These are phyloP conservation scores for Gnomoniopsis smithogilvyi DNA, from an alignment of 2,329 filamentous ascomycete species.

Conservation along the genomic window DNA sequence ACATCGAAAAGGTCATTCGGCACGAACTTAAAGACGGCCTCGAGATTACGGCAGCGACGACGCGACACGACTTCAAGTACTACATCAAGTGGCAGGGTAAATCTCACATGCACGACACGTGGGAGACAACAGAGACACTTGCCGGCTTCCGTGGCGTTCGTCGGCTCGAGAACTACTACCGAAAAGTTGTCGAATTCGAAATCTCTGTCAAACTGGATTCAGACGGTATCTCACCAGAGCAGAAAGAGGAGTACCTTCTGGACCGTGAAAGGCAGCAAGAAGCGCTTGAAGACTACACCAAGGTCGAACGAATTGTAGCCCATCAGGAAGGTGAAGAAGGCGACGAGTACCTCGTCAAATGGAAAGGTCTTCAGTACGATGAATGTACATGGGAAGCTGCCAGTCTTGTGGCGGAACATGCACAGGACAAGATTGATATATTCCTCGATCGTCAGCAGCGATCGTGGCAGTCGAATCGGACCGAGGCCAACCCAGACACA, in stretches of 20 bases:
- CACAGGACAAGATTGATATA: slow-evolving; percentile 87
- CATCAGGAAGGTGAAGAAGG: slow-evolving; percentile 75
- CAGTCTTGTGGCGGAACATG: slow-evolving; percentile 69
- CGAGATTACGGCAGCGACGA: slow-evolving; percentile 54
- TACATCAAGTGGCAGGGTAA: slow-evolving; percentile 96
- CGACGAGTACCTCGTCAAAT: slow-evolving; percentile 91
- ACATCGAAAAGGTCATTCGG: slow-evolving; percentile 87
- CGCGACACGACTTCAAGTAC: slow-evolving; percentile 78
- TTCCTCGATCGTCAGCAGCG: slow-evolving; percentile 81
- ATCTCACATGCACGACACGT: slow-evolving; percentile 93
- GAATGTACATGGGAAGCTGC: slow-evolving; percentile 90
- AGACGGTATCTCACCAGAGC: slow-evolving; percentile 75
- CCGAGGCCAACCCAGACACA: slow-evolving; percentile 72
- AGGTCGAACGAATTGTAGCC: slow-evolving; percentile 90
- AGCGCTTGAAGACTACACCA: slow-evolving; percentile 82
- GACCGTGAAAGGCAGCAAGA: slow-evolving; percentile 90
- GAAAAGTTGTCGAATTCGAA: slow-evolving; percentile 77
- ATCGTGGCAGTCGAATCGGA: slow-evolving; percentile 75
- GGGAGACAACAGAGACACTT: slow-evolving; percentile 78
- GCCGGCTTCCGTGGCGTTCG: slow-evolving; percentile 78
- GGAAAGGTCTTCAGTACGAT: slow-evolving; percentile 92
- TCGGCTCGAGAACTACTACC: slow-evolving; percentile 92
- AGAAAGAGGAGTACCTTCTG: slow-evolving; percentile 91
- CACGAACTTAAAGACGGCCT: slow-evolving; percentile 73
- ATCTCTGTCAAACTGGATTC: slow-evolving; percentile 71